These are phyloP conservation scores for Populus simonii DNA, from an alignment of 345 rosid genomes.

Conservation along the genomic window DNA sequence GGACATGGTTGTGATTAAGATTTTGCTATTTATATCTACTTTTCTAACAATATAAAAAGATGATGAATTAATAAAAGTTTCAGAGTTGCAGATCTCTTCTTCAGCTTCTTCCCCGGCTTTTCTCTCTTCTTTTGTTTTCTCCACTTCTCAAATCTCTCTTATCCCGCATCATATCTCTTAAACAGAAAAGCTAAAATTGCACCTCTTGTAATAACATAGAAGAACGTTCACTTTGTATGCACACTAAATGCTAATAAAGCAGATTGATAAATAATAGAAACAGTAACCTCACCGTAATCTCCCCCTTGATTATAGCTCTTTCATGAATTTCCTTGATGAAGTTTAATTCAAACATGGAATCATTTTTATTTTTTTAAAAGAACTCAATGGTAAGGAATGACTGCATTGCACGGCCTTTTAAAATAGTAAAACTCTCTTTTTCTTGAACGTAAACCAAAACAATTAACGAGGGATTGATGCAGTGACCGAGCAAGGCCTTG, in stretches of 20 bases:
- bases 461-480: background rate
- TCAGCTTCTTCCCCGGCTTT: no score
- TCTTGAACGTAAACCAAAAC: background rate
- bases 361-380: background rate
- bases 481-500: background rate
- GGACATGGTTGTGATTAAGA: no score
- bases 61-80: no score
- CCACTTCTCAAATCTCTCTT: no score
- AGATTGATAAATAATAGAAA: background rate
- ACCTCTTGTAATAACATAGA: background rate
- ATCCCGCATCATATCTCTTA: background rate
- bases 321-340: background rate
- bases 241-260: background rate
- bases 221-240: background rate
- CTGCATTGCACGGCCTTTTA: background rate
- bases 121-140: no score
- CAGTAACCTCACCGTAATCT: background rate
- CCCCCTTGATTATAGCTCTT: background rate
- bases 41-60: no score
- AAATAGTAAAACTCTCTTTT: background rate
- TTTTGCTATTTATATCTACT: no score
- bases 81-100: no score
- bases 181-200: background rate
- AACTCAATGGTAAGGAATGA: background rate
- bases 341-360: background rate